Base-by-base conservation (phyloP, 2,329 filamentous ascomycete species). In the Didymella segeticola region DNA sequence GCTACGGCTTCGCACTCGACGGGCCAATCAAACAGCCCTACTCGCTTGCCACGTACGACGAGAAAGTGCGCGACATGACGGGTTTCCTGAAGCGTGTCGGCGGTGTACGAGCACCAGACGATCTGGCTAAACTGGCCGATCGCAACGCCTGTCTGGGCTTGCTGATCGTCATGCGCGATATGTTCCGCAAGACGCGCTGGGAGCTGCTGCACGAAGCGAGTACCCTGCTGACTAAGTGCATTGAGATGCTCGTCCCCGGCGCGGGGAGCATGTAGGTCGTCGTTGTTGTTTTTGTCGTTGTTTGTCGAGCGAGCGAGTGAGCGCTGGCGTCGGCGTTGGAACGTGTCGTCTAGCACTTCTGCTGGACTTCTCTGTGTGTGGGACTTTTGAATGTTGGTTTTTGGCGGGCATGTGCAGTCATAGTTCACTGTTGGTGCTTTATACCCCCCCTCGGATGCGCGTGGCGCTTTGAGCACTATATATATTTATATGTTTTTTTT, bases 171-270 rank as follows among this genome's bases (percentile, higher is more conserved):
- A 82, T 99, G 55, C 87, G 88, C 57, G 89, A 91, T 51, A 89
- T 89, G 33, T 97, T 98, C 71, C 81, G 83, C 61, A 87, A 88
- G 66, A 92, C 92, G 26, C 83, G 92, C 42, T 98, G 93, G 93
- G 93, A 98, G 78, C 78, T 98, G 48, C 79, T 98, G 58, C 88
- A 95, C 52, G 95, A 98, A 75, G 93, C 91, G 29, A 89, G 89
- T 26, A 88, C 85, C 19, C 78, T 96, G 56, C 75, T 98, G 68
- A 86, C 82, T 49, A 95, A 92, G 71, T 96, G 93, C 72, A 90
- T 96, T 60, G 80, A 85, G 57, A 82, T 85, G 75, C 71, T 87
- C 9, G 62, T 73, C 17, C 72, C 71, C 9, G 65, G 69, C 3
- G 63, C 51, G 8, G 51, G 45, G 14, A 23, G 27, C 1, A 48